A percentile compares a stretch with the other conserved stretches of the same genome.
These are phyloP conservation scores for Elaphomyces granulatus DNA, from an alignment of 495 filamentous ascomycete species.

Conservation along the genomic window DNA sequence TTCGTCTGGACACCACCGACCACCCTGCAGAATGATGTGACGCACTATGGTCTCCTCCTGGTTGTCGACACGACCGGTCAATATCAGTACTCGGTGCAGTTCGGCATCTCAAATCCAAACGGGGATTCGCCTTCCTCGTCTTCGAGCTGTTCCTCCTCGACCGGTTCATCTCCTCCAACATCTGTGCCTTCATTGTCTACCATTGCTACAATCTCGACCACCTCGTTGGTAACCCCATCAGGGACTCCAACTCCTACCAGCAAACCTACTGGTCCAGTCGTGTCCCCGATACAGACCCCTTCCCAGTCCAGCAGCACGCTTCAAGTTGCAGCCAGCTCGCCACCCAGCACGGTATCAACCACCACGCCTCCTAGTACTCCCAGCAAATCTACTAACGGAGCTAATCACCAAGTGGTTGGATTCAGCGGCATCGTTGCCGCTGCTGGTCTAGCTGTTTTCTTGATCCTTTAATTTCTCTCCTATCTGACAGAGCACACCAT, in stretches of 20 bases:
- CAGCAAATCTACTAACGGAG: constrained; percentile 31
- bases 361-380: constrained; percentile 9
- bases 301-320: too few species aligned
- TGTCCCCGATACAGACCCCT: too few species aligned
- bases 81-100: constrained; percentile 59
- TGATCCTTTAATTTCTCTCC: constrained; percentile 33
- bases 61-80: constrained; percentile 45
- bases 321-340: too few species aligned
- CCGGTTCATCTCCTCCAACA: too few species aligned
- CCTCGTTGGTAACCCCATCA: too few species aligned
- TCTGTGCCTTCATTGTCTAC: too few species aligned
- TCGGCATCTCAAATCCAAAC: constrained; percentile 35
- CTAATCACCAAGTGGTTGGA: constrained; percentile 31
- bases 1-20: constrained; percentile 45
- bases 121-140: not conserved
- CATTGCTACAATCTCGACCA: too few species aligned
- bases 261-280: too few species aligned
- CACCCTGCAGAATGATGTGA: constrained; percentile 19
- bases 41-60: constrained; percentile 52
- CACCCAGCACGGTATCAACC: constrained; percentile 8
- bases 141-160: too few species aligned
- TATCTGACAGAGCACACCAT: too few species aligned
- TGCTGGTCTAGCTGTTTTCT: constrained; percentile 27
- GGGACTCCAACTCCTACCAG: too few species aligned
- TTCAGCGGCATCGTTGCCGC: constrained; percentile 33